phyloP scores from a whole-genome alignment of 1,284 basidiomycete species.

The Tilletiopsis washingtonensis region DNA sequence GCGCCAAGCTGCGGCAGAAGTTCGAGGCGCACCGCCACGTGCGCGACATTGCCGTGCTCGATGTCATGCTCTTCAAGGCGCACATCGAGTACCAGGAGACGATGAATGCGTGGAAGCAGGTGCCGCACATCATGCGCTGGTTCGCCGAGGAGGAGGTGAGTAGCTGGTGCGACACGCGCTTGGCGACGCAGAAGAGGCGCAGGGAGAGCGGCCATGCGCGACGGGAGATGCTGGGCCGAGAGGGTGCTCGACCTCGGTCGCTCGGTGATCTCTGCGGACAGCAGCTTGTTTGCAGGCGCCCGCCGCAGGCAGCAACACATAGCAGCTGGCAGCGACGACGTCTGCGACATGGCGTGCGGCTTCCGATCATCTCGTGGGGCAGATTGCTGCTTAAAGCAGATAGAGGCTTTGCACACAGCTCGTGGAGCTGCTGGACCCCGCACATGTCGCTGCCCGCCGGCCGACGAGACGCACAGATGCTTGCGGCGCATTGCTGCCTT shows the following conservation, averaged over 20 bases:
- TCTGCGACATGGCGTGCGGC: too few relatives aligned
- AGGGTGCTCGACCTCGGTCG: constrained; percentile 1
- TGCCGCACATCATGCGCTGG: constrained; percentile 49
- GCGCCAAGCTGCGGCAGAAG: constrained; percentile 72
- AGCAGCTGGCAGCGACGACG: not conserved
- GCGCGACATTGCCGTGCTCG: constrained; percentile 73
- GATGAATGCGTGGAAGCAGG: constrained; percentile 86
- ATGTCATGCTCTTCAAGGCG: constrained; percentile 79
- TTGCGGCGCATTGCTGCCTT: too few relatives aligned
- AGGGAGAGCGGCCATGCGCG: not conserved
- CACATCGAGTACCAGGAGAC: constrained; percentile 84
- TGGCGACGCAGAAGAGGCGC: too few relatives aligned
- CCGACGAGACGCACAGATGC: too few relatives aligned
- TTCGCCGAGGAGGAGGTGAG: constrained; percentile 50
- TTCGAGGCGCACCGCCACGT: constrained; percentile 82
- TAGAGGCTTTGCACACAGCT: too few relatives aligned
- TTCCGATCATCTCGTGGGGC: too few relatives aligned
- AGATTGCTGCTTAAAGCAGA: too few relatives aligned
- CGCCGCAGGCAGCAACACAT: not conserved
- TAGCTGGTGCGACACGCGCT: constrained; percentile 4
- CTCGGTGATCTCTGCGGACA: not conserved
- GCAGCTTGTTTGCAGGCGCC: not conserved
- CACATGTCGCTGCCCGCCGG: too few relatives aligned
- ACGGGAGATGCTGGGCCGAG: constrained; percentile 3
- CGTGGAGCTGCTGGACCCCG: too few relatives aligned